Percentiles rank a stretch among this genome's conserved stretches.
Evolutionary conservation across 331 rosid genomes (phyloP).

Genomic region (Rosa hybrid): DNA sequence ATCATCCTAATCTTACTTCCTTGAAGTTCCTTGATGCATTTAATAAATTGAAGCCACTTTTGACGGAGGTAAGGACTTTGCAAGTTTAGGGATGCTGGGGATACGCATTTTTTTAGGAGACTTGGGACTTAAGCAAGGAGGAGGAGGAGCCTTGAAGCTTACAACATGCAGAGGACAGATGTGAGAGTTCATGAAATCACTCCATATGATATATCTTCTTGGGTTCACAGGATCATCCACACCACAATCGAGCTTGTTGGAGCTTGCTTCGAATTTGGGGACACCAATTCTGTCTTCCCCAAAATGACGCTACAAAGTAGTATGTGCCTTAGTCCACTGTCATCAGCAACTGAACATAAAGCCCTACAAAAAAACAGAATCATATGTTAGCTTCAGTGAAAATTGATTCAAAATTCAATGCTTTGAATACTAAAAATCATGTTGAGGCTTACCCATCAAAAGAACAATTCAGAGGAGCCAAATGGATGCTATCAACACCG

Average conservation of each 20-base stretch:
- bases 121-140: neutral
- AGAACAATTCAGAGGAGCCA: slow-evolving; percentile 34
- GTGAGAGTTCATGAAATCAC: slow-evolving; percentile 3
- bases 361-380: slow-evolving; percentile 15
- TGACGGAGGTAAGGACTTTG: neutral
- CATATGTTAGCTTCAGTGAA: neutral
- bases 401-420: neutral
- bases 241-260: neutral
- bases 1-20: neutral
- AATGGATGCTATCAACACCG: slow-evolving; percentile 27
- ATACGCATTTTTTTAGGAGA: neutral
- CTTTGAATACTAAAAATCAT: neutral
- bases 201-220: neutral
- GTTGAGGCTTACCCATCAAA: slow-evolving; percentile 22
- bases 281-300: slow-evolving; percentile 46
- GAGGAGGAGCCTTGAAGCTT: neutral
- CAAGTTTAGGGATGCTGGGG: neutral
- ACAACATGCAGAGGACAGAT: neutral
- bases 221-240: neutral
- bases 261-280: slow-evolving; percentile 49
- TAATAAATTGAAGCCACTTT: neutral
- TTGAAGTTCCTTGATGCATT: neutral
- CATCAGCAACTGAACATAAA: slow-evolving; percentile 32
- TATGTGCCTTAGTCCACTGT: slow-evolving; percentile 46
- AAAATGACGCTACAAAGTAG: slow-evolving; percentile 49